Evolutionary conservation across 1,284 basidiomycete genomes (phyloP), one percentile per base, ranked within the genome.

Genomic region (Fomitopsis betulina): DNA sequence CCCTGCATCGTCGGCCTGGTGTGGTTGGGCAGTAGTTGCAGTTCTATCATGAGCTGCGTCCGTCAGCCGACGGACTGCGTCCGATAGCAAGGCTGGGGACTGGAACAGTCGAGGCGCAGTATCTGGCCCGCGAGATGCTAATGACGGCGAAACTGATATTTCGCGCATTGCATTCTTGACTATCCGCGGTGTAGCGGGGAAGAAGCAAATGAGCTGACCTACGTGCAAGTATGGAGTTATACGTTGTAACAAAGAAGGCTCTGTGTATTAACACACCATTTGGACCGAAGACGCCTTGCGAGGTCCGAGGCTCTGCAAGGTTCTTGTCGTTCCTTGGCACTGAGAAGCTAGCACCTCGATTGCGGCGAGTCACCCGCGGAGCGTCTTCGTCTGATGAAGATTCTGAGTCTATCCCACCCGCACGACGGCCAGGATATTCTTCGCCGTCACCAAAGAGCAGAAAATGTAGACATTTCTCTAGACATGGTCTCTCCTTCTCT

Each of bases 181-280:
- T 56, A 89, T 82, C n/a, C 89, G 80, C 25, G 84, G 85, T 2
- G 88, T 83, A 5, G 85, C 86, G 40, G 89, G 84, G 74, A 91
- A 94, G 74, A 96, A 94, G 67, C 87, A 92, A 0, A 95, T 83
- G 1, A 96, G 76, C 73, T 94, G 86, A 51, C 93, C 93, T 94
- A 60, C 12, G 15, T 6, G 21, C 15, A 27, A 4, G 12, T n/a
- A 2, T 4, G 37, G 17, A 3, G n/a, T 38, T 7, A 47, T 10
- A 37, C 35, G 9, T 27, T 5, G 35, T 19, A 10, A 23, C 8
- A 49, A 3, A 23, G 10, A 1, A n/a, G n/a, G 23, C 2, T 27
- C 27, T 30, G 27, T 50, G 59, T 35, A 35, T 30, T 5, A 19
- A 50, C 74, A 55, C 58, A 93, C 93, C 94, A 63, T 93, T 92